Evolutionary conservation across 306 rosid species (phyloP), one percentile per base, ranked within the genome.

Genomic region (Biancaea sappan): DNA sequence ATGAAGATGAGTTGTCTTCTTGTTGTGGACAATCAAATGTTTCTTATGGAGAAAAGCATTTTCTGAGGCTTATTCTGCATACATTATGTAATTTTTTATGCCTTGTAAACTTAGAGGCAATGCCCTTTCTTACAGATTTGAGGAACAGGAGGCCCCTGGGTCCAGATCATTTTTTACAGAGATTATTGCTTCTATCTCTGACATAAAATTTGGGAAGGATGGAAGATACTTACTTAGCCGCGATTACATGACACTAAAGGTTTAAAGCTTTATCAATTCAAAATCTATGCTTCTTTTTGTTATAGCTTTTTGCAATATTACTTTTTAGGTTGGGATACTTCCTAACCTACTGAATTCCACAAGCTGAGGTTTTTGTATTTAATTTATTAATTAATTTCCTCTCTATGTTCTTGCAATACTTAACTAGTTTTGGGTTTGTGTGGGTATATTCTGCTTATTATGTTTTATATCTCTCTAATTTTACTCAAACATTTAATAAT

Each of bases 161-260:
- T 82, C 99, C 54, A 90, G 89, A 80, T 95, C 99, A 13, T 95
- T 95, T 85, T 95, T 95, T 80, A 95, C 99, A 6, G 99, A 95
- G 82, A 95, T 95, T 65, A 95, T 95, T 82, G 99, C 99, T 60
- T 95, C 99, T 53, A 87, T 95, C 72, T 95, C 99, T 10, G 99
- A 95, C 83, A 92, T 95, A 58, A 95, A 92, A 81, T 95, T 95
- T 78, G 89, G 90, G 63, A 95, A 89, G 81, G 87, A 87, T 56
- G 99, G 99, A 71, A 90, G 97, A 85, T 86, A 95, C 81, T 82
- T 95, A 74, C 98, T 95, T 54, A 90, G 98, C 63, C 98, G 99
- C 66, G 99, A 95, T 83, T 95, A 95, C 81, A 95, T 95, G 99
- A 89, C 97, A 79, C 91, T 95, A 28, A 95, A 95, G 99, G 99